A percentile compares a stretch with the other conserved stretches of the same genome.
These are phyloP conservation scores for Sporisorium sorghi DNA, from an alignment of 1,284 basidiomycete species.

Conservation along the genomic window DNA sequence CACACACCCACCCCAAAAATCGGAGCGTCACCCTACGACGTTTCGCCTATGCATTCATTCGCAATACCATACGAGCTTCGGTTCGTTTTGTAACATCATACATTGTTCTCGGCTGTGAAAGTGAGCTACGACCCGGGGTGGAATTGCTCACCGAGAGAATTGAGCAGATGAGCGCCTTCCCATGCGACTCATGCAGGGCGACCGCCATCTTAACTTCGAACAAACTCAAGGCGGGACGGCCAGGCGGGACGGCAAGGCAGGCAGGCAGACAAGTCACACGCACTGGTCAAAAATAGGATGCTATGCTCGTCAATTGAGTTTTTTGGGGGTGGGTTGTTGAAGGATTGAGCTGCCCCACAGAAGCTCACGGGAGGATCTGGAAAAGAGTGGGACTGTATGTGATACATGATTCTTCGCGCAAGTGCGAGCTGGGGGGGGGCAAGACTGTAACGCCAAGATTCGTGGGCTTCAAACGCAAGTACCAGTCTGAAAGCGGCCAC, in stretches of 20 bases:
- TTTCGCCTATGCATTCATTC: slow-evolving; percentile 5
- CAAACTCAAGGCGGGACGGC: not conserved
- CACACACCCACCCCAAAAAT: not conserved
- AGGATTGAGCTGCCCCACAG: slow-evolving; percentile 28
- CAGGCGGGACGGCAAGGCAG: too few relatives aligned
- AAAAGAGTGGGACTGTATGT: slow-evolving; percentile 4
- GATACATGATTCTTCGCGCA: slow-evolving; percentile 22
- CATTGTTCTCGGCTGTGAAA: not conserved
- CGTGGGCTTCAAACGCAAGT: slow-evolving; percentile 10
- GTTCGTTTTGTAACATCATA: slow-evolving; percentile 32
- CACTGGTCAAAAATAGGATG: slow-evolving; percentile 22
- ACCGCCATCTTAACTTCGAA: not conserved
- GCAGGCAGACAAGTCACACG: not conserved
- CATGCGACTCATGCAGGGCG: too few relatives aligned
- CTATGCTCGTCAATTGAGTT: slow-evolving; percentile 45
- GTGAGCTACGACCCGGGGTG: too few relatives aligned
- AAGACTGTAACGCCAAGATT: too few relatives aligned
- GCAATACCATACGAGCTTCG: slow-evolving; percentile 15
- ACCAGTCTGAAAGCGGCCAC: slow-evolving; percentile 8
- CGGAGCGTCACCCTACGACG: not conserved
- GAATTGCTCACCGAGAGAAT: too few relatives aligned
- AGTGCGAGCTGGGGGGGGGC: too few relatives aligned
- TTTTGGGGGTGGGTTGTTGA: slow-evolving; percentile 17
- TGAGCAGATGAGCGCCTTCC: too few relatives aligned
- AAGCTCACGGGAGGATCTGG: slow-evolving; percentile 13